Evolutionary conservation across 2,329 filamentous ascomycete genomes (phyloP).

Genomic region (Zasmidium citrigriseum): DNA sequence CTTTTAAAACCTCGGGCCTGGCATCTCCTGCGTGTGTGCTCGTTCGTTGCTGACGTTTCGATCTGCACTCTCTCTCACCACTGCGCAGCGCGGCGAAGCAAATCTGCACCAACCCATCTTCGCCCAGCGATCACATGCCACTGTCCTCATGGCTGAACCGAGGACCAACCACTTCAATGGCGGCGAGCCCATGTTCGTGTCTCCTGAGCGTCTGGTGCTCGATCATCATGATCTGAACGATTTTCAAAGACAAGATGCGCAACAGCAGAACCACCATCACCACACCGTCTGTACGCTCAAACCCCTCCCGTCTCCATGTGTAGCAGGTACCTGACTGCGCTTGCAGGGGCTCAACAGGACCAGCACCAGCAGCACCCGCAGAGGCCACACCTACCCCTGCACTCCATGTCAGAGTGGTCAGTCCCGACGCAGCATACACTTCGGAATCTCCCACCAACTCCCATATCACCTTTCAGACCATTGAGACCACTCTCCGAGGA

Average conservation of each 20-base stretch:
- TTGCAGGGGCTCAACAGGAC: constrained; percentile 7
- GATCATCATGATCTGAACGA: constrained; percentile 15
- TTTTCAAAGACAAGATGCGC: constrained; percentile 8
- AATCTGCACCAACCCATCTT: background rate
- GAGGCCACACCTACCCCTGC: constrained; percentile 13
- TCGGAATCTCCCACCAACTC: constrained; percentile 21
- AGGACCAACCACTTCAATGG: constrained; percentile 4
- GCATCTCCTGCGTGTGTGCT: background rate
- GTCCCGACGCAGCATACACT: constrained; percentile 12
- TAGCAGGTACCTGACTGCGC: background rate
- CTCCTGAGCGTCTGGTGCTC: constrained; percentile 22
- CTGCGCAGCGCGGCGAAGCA: background rate
- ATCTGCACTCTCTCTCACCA: background rate
- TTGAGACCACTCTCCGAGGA: constrained; percentile 17
- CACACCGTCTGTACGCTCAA: constrained; percentile 11
- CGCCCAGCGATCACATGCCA: background rate
- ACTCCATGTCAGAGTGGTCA: constrained; percentile 10
- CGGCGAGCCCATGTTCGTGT: constrained; percentile 21
- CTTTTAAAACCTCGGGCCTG: background rate
- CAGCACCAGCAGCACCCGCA: constrained; percentile 5
- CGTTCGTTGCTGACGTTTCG: constrained; percentile 2
- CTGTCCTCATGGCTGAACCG: constrained; percentile 8
- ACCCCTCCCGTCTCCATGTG: background rate
- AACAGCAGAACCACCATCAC: constrained; percentile 10
- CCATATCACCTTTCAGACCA: constrained; percentile 19